Evolutionary conservation across 1,139 yeast genomes (phyloP).

Genomic region (Scheffersomyces illinoinensis): DNA sequence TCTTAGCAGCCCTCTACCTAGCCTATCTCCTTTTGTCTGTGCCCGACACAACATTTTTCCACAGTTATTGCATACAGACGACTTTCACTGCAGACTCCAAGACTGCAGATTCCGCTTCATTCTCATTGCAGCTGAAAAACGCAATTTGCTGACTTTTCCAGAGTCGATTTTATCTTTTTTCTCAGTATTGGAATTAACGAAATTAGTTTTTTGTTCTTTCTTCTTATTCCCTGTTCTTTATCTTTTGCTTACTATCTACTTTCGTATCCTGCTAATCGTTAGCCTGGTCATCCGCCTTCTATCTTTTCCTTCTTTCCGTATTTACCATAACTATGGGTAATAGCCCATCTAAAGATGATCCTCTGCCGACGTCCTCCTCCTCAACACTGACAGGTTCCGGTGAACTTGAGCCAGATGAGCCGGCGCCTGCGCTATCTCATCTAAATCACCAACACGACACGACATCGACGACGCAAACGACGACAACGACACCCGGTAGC

Average conservation of each 20-base stretch:
- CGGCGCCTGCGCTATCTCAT: slow-evolving; percentile 49
- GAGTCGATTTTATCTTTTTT: background rate
- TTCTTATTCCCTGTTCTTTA: background rate
- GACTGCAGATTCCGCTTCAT: background rate
- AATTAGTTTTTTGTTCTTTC: background rate
- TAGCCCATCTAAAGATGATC: slow-evolving; percentile 58
- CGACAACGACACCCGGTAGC: background rate
- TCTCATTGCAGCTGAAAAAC: background rate
- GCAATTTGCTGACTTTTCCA: background rate
- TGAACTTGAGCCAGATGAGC: slow-evolving; percentile 47
- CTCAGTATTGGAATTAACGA: background rate
- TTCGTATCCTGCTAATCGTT: background rate
- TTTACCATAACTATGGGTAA: slow-evolving; percentile 47
- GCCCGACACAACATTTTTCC: background rate
- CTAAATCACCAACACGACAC: slow-evolving; percentile 9
- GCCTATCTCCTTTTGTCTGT: background rate
- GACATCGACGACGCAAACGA: background rate
- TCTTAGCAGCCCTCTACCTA: background rate
- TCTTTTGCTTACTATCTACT: background rate
- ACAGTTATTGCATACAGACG: background rate
- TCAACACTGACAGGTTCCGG: slow-evolving; percentile 26
- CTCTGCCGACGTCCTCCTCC: slow-evolving; percentile 44
- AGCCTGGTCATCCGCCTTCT: background rate
- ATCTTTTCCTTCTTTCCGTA: background rate
- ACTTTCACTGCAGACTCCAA: background rate